Evolutionary conservation across 345 rosid genomes (phyloP), one percentile per base, ranked within the genome.

Genomic region (Cochlearia excelsa): DNA sequence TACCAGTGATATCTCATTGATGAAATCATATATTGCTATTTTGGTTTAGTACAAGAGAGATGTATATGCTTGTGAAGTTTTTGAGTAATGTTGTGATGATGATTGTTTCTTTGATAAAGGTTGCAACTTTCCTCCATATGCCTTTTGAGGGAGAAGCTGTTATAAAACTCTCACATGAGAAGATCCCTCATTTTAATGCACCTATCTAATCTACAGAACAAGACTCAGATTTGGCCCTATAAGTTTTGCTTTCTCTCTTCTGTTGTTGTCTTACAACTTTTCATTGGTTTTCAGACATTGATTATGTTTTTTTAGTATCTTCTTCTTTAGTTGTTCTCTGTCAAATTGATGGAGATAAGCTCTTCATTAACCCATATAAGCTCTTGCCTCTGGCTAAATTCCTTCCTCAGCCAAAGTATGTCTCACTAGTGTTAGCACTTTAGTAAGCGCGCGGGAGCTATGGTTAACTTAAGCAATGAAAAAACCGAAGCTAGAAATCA

Each of bases 141-240:
- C 23, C 89, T 1, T 85, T 94, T 7, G 99, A 93, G 74, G 97
- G 95, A n/a, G 99, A 93, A 40, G 97, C 95, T 1, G 99, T 93
- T 67, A 80, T 83, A 1, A 93, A 85, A 75, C 97, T 93, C 45
- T 77, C 78, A 1, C 76, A 78, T 44, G 95, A 81, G 81, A 87
- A 89, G 68, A 81, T 93, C 41, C 99, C 99, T 1, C 74, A 51
- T 63, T 89, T 89, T 55, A 93, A 93, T 80, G 97, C 95, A 44
- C 83, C 86, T 8, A 86, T 92, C 67, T 93, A 79, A 16, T 75
- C 78, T 93, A 47, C 76, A 85, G 65, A 93, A 93, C 78, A 93
- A 73, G 84, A 89, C 94, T 8, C 91, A 82, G 76, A 93, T 93
- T 89, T 41, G 97, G 99, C 40, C 94, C 94, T 30, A 86, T 84